phyloP scores from a whole-genome alignment of 768 basidiomycete genomes.

The Hypsizygus marmoreus region DNA sequence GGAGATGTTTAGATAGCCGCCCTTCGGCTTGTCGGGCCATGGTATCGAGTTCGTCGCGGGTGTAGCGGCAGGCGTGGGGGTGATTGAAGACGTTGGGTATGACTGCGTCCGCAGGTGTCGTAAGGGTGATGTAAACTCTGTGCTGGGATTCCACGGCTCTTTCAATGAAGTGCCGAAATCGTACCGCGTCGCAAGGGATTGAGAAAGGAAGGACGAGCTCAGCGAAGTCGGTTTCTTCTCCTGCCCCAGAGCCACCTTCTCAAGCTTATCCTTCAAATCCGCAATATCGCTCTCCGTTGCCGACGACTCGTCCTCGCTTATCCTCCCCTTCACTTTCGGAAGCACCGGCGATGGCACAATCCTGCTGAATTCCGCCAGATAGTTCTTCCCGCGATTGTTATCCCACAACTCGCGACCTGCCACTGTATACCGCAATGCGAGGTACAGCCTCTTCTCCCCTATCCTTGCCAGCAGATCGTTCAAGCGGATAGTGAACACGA shows the following conservation, averaged over 20 bases:
- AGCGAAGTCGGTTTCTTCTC: slow-evolving; percentile 26
- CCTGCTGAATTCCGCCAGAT: slow-evolving; percentile 68
- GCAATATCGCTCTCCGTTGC: slow-evolving; percentile 48
- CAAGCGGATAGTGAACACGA: slow-evolving; percentile 74
- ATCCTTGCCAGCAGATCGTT: slow-evolving; percentile 75
- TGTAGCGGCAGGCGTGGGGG: slow-evolving; percentile 10
- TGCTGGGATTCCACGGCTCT: slow-evolving; percentile 44
- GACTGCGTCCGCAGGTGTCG: slow-evolving; percentile 46
- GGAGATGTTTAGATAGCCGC: not conserved
- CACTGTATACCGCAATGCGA: slow-evolving; percentile 75
- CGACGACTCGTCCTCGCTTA: slow-evolving; percentile 32
- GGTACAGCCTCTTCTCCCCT: slow-evolving; percentile 79
- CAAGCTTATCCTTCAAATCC: slow-evolving; percentile 66
- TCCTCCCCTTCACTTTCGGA: not conserved
- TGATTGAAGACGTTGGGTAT: slow-evolving; percentile 37
- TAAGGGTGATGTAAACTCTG: slow-evolving; percentile 17
- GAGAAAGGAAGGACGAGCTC: slow-evolving; percentile 18
- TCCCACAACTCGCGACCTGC: slow-evolving; percentile 89
- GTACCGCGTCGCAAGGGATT: slow-evolving; percentile 55
- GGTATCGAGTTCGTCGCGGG: slow-evolving; percentile 39
- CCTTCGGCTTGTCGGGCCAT: slow-evolving; percentile 34
- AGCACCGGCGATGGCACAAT: slow-evolving; percentile 18
- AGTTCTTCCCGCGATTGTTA: slow-evolving; percentile 81
- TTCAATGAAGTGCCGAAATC: slow-evolving; percentile 57
- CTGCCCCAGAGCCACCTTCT: slow-evolving; percentile 54